A percentile compares a stretch with the other conserved stretches of the same genome.
Conservation (phyloP, 441 rosid species). For the Gossypium aridum region DNA sequence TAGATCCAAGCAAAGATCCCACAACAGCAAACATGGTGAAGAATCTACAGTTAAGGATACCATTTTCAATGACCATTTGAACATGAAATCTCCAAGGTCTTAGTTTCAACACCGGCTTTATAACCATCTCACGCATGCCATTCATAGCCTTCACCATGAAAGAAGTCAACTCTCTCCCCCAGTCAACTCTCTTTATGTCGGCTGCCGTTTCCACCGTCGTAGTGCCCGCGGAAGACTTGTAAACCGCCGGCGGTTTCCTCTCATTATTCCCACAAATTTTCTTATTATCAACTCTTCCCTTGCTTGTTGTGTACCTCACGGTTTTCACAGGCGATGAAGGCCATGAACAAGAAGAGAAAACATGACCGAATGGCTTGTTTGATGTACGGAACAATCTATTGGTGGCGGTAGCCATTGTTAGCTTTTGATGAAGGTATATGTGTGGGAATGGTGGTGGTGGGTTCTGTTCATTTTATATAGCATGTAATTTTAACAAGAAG, state of each 20-base stretch:
- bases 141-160: conserved; percentile 11
- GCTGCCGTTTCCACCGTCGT: neutral
- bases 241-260: conserved; percentile 25
- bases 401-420: conserved; percentile 45
- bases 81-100: conserved; percentile 26
- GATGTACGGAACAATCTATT: conserved; percentile 30
- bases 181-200: conserved; percentile 20
- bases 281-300: conserved; percentile 20
- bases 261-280: conserved; percentile 14
- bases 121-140: conserved; percentile 20
- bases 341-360: conserved; percentile 14
- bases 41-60: conserved; percentile 56
- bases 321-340: conserved; percentile 17
- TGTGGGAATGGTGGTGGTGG: neutral
- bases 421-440: neutral
- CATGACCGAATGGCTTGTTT: conserved; percentile 16
- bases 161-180: conserved; percentile 20
- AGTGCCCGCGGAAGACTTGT: conserved; percentile 18
- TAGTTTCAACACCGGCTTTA: conserved; percentile 14
- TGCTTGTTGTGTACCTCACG: conserved; percentile 21
- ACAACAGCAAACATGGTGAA: conserved; percentile 57
- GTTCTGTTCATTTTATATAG: conserved; percentile 1
- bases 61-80: conserved; percentile 48
- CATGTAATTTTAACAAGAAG: conserved; percentile 22
- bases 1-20: conserved; percentile 62